Percentiles rank a stretch among this genome's conserved stretches.
Conservation (phyloP, 2,329 filamentous ascomycete species). For the Ophiognomonia clavigignenti-juglandacearum region DNA sequence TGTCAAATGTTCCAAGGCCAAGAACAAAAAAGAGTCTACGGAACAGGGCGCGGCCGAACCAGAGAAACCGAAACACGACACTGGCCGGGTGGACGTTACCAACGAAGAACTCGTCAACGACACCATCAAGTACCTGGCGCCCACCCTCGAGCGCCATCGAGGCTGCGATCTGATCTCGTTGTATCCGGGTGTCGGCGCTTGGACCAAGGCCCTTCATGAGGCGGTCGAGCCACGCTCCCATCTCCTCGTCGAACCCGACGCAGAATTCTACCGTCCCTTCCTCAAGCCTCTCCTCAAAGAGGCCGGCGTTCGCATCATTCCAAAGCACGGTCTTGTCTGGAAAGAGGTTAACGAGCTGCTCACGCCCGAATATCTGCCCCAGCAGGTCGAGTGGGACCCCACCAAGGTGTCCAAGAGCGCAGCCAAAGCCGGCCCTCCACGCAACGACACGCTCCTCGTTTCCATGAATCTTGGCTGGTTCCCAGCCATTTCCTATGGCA, state of each 20-base stretch:
- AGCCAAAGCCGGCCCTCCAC: constrained; percentile 36
- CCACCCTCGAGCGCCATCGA: constrained; percentile 61
- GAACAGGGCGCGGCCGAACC: neutral
- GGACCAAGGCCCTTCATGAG: constrained; percentile 72
- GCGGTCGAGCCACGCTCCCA: constrained; percentile 74
- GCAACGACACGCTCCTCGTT: constrained; percentile 71
- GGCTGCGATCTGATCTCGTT: constrained; percentile 86
- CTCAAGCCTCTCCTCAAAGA: constrained; percentile 53
- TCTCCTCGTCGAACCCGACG: constrained; percentile 72
- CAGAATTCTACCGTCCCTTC: constrained; percentile 51
- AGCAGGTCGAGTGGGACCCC: constrained; percentile 42
- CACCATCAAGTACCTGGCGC: constrained; percentile 62
- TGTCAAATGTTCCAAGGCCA: too few relatives aligned
- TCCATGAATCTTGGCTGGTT: constrained; percentile 60
- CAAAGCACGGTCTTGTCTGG: constrained; percentile 56
- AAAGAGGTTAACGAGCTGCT: constrained; percentile 53
- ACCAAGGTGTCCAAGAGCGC: too few relatives aligned
- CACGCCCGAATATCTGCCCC: constrained; percentile 42
- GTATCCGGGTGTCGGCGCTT: constrained; percentile 74
- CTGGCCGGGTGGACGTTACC: constrained; percentile 47
- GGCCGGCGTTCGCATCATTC: constrained; percentile 44
- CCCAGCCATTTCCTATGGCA: constrained; percentile 43
- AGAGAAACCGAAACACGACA: constrained; percentile 24
- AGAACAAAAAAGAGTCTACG: neutral
- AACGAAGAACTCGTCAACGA: constrained; percentile 51